Percentiles rank a stretch among this genome's conserved stretches.
phyloP scores from a whole-genome alignment of 352 stramenopile species.

The Globisporangium emineosum region DNA sequence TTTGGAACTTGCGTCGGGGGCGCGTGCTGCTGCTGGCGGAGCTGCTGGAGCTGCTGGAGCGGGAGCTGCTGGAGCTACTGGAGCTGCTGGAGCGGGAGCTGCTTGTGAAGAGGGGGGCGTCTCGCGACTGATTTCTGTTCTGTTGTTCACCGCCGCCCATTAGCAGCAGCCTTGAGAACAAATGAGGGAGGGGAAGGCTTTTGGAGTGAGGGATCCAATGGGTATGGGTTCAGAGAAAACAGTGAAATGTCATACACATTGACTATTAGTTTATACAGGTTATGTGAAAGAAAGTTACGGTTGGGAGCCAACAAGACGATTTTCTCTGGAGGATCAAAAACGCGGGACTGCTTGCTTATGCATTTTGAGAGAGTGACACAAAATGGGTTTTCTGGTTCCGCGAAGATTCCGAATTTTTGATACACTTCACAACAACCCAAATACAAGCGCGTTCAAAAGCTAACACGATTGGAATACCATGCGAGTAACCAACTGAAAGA shows the following conservation, averaged over 20 bases:
- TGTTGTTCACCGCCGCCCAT: constrained; percentile 30
- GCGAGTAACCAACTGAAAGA: too few relatives aligned
- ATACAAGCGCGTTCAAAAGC: too few relatives aligned
- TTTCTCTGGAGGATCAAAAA: too few relatives aligned
- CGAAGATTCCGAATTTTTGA: too few relatives aligned
- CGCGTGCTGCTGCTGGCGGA: too few relatives aligned
- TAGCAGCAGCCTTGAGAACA: not conserved
- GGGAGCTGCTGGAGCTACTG: not conserved
- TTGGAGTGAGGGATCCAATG: not conserved
- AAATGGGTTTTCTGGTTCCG: too few relatives aligned
- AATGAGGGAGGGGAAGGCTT: not conserved
- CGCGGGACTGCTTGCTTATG: too few relatives aligned
- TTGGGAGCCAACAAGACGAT: not conserved
- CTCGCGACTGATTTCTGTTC: constrained; percentile 4
- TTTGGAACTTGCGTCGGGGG: constrained; percentile 13
- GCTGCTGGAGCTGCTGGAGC: not conserved
- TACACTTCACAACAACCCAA: too few relatives aligned
- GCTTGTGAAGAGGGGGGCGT: not conserved
- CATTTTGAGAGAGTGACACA: too few relatives aligned
- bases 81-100: not conserved
- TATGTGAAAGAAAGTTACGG: not conserved
- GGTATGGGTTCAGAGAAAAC: constrained; percentile 2
- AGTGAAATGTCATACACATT: not conserved
- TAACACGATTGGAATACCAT: too few relatives aligned
- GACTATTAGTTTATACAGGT: not conserved